Conservation (phyloP, 805 yeast species). For the Saturnispora kantuleensis region DNA sequence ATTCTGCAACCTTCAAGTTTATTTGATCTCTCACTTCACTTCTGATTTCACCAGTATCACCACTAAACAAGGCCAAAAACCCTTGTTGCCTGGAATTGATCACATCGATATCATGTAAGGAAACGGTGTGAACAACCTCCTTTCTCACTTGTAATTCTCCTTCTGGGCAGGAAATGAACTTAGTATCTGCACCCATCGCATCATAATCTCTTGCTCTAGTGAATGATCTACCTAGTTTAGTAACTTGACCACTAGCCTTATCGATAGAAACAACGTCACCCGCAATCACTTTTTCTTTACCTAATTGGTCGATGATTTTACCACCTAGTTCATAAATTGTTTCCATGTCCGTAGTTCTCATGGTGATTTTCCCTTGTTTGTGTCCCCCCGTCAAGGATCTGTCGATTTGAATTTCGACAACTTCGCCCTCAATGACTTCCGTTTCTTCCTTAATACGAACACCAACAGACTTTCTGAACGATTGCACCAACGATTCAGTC, state of each 20-base stretch:
- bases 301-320: constrained; percentile 74
- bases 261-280: constrained; percentile 98
- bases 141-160: constrained; percentile 98
- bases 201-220: constrained; percentile 98
- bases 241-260: constrained; percentile 95
- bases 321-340: constrained; percentile 54
- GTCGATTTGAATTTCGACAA: constrained; percentile 91
- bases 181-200: constrained; percentile 85
- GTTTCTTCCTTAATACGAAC: constrained; percentile 92
- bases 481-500: constrained; percentile 93
- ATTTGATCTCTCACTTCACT: constrained; percentile 64
- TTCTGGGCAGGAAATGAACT: constrained; percentile 92
- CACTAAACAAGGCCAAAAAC: constrained; percentile 33
- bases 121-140: constrained; percentile 95
- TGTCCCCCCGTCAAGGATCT: constrained; percentile 90
- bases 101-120: constrained; percentile 90
- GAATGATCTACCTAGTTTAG: constrained; percentile 96
- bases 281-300: constrained; percentile 81
- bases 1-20: constrained; percentile 71
- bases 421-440: constrained; percentile 97
- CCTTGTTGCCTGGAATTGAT: constrained; percentile 96
- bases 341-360: constrained; percentile 84
- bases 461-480: constrained; percentile 93
- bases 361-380: constrained; percentile 67
- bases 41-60: constrained; percentile 94